A percentile compares a stretch with the other conserved stretches of the same genome.
phyloP scores from a whole-genome alignment of 2,329 filamentous ascomycete species.

The Coniochaeta hoffmannii region DNA sequence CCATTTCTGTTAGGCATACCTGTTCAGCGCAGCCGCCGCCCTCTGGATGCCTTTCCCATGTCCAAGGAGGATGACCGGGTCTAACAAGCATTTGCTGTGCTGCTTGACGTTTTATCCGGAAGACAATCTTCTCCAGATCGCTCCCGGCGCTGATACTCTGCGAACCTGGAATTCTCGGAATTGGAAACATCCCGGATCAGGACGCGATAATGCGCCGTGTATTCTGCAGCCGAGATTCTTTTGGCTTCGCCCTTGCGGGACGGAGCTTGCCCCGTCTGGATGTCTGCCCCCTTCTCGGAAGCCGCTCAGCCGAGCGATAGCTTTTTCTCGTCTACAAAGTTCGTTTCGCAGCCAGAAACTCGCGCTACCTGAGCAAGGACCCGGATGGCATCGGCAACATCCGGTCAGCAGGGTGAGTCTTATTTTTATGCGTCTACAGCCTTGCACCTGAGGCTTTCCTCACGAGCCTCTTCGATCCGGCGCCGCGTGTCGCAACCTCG shows the following conservation, averaged over 20 bases:
- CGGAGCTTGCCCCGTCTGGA: not conserved
- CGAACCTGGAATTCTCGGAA: not conserved
- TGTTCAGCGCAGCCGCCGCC: no score
- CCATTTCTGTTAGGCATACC: not conserved
- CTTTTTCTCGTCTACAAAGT: not conserved
- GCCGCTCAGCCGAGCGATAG: not conserved
- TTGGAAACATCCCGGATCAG: not conserved
- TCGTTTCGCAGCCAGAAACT: not conserved
- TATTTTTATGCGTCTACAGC: not conserved
- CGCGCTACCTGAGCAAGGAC: not conserved
- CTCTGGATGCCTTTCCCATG: no score
- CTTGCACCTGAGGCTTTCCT: not conserved
- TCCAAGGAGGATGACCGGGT: not conserved
- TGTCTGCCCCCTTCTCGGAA: not conserved
- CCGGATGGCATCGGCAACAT: not conserved
- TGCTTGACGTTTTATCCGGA: no score
- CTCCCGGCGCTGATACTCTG: not conserved
- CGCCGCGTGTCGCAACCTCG: not conserved
- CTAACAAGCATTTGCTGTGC: not conserved
- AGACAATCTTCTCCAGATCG: no score
- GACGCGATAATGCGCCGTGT: not conserved
- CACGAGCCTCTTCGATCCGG: not conserved
- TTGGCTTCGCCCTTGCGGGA: not conserved
- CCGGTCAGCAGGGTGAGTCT: not conserved
- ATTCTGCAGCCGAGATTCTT: not conserved